Conservation (phyloP, 1,284 basidiomycete species). For the Rhodotorula sp. region DNA sequence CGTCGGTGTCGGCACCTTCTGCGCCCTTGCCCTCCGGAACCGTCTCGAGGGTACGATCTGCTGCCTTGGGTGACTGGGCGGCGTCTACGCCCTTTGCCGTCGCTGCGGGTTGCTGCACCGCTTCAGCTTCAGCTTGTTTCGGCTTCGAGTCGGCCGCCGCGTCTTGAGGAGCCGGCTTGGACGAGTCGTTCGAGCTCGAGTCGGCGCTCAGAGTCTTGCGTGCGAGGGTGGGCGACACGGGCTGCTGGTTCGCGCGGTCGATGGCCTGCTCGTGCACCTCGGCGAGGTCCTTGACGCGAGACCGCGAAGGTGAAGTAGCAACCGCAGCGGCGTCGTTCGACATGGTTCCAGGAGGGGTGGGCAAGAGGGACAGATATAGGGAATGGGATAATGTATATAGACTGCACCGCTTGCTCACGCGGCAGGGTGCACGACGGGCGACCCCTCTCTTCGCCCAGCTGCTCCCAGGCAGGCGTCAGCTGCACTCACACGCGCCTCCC, state of each 20-base stretch:
- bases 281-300: background rate
- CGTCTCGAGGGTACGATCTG: background rate
- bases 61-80: background rate
- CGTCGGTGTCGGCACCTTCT: background rate
- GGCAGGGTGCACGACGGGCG: no score
- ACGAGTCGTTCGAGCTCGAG: no score
- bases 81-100: background rate
- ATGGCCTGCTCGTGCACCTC: conserved; percentile 1
- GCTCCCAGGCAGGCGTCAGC: no score
- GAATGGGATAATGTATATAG: background rate
- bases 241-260: background rate
- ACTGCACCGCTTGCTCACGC: no score
- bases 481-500: no score
- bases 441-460: no score
- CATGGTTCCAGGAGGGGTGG: background rate
- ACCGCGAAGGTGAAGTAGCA: background rate
- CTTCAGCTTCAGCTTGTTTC: background rate
- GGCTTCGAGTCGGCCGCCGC: background rate
- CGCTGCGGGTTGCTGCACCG: background rate
- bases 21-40: background rate
- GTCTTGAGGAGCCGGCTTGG: no score
- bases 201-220: background rate
- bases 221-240: conserved; percentile 1
- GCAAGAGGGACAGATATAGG: background rate
- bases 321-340: background rate